Conservation (phyloP, 305 asterid genomes). For the Solanum hybrid region DNA sequence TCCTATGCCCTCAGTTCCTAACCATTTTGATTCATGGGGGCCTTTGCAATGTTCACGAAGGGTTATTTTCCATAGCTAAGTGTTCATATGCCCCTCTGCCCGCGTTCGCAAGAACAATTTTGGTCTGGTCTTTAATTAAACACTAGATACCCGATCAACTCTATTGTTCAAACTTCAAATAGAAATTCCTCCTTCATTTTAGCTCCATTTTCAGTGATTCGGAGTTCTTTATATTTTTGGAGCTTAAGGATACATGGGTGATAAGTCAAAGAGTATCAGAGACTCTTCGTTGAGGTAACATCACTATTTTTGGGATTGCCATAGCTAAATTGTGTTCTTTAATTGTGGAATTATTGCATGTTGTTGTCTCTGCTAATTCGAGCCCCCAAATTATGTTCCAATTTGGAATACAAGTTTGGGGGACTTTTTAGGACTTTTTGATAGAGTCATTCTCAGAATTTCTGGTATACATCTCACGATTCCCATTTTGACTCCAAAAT, state of each 20-base stretch:
- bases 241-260: not conserved
- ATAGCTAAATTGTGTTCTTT: not conserved
- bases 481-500: not conserved
- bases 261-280: not conserved
- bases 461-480: not conserved
- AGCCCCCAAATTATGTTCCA: not conserved
- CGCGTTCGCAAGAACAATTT: not conserved
- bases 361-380: not conserved
- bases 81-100: not conserved
- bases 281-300: not conserved
- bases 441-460: not conserved
- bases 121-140: not conserved
- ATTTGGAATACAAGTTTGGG: not conserved
- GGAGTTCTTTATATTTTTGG: too few species aligned
- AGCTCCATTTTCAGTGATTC: not conserved
- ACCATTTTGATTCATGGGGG: not conserved
- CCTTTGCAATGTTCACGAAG: not conserved
- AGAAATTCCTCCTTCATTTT: not conserved
- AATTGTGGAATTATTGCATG: not conserved
- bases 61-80: not conserved
- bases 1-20: not conserved
- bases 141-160: not conserved
- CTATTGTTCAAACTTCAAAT: not conserved
- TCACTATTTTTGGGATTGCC: not conserved
- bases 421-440: not conserved